Percentiles rank a stretch among this genome's conserved stretches.
Conservation (phyloP, 352 stramenopile genomes). For the Nothophytophthora sp. region DNA sequence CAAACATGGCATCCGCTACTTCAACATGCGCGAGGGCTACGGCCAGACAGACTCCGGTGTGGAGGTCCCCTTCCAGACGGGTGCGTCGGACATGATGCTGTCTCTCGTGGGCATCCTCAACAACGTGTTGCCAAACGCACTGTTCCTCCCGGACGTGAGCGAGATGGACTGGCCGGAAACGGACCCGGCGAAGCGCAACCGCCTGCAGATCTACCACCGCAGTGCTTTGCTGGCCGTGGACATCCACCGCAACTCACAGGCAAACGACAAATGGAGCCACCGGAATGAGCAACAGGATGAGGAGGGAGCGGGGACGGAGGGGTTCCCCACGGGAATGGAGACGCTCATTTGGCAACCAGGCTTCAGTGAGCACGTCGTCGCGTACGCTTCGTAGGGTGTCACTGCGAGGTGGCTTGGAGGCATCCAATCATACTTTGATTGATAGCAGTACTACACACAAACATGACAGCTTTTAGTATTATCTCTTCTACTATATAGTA, state of each 20-base stretch:
- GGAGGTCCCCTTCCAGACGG: constrained; percentile 32
- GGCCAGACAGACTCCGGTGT: constrained; percentile 14
- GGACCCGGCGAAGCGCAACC: constrained; percentile 12
- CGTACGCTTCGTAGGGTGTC: constrained; percentile 6
- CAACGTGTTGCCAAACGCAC: constrained; percentile 25
- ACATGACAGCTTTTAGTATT: no score
- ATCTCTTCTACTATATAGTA: no score
- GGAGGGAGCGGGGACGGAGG: constrained; percentile 8
- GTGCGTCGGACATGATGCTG: constrained; percentile 29
- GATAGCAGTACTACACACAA: no score
- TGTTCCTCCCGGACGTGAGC: constrained; percentile 31
- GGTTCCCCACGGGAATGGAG: constrained; percentile 21
- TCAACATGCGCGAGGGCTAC: constrained; percentile 44
- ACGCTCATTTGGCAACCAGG: constrained; percentile 21
- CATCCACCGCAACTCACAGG: constrained; percentile 25
- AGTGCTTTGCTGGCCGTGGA: constrained; percentile 24
- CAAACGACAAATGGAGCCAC: constrained; percentile 29
- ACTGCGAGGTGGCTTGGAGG: neutral
- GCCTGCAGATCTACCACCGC: constrained; percentile 34
- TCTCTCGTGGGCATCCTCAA: constrained; percentile 38
- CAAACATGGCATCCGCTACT: constrained; percentile 30
- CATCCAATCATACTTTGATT: no score
- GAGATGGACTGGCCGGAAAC: constrained; percentile 2
- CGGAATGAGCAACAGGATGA: constrained; percentile 8
- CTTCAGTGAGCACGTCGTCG: neutral